A percentile compares a stretch with the other conserved stretches of the same genome.
Evolutionary conservation across 805 yeast species (phyloP).

Genomic region (Candida nanaspora): DNA sequence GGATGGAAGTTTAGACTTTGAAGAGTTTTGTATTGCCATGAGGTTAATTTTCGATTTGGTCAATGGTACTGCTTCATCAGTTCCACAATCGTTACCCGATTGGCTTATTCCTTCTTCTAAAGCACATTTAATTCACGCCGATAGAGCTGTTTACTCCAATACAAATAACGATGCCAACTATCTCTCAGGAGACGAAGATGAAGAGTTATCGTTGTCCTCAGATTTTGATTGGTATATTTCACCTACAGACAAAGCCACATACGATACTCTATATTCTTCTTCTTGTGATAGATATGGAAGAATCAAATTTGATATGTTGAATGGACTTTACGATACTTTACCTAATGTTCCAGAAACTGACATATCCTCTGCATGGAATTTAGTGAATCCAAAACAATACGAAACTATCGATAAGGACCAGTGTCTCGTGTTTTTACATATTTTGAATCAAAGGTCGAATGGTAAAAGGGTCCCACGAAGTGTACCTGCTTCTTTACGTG

Average conservation of each 20-base stretch:
- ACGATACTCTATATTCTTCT: conserved; percentile 69
- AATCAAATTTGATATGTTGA: conserved; percentile 64
- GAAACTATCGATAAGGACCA: conserved; percentile 93
- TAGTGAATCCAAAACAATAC: conserved; percentile 84
- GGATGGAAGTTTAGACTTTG: conserved; percentile 90
- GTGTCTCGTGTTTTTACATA: conserved; percentile 80
- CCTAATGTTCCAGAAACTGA: conserved; percentile 75
- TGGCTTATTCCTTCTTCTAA: conserved; percentile 93
- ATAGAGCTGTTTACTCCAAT: conserved; percentile 47
- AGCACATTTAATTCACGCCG: conserved; percentile 79
- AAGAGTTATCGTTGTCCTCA: conserved; percentile 49
- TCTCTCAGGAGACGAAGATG: conserved; percentile 42
- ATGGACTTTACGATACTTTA: conserved; percentile 62
- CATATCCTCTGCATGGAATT: conserved; percentile 85
- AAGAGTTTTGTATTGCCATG: conserved; percentile 97
- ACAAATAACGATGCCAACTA: conserved; percentile 12
- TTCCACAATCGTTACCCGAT: conserved; percentile 74
- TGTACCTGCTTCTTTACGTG: conserved; percentile 90
- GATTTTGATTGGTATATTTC: conserved; percentile 96
- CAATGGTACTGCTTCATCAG: conserved; percentile 48
- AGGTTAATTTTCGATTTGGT: conserved; percentile 86
- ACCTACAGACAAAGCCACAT: conserved; percentile 73
- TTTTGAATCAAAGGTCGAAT: conserved; percentile 78
- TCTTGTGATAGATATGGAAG: conserved; percentile 77
- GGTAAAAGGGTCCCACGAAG: conserved; percentile 80